These are phyloP conservation scores for Crithidia brevicula DNA, from an alignment of 208 protist genomes.

Conservation along the genomic window DNA sequence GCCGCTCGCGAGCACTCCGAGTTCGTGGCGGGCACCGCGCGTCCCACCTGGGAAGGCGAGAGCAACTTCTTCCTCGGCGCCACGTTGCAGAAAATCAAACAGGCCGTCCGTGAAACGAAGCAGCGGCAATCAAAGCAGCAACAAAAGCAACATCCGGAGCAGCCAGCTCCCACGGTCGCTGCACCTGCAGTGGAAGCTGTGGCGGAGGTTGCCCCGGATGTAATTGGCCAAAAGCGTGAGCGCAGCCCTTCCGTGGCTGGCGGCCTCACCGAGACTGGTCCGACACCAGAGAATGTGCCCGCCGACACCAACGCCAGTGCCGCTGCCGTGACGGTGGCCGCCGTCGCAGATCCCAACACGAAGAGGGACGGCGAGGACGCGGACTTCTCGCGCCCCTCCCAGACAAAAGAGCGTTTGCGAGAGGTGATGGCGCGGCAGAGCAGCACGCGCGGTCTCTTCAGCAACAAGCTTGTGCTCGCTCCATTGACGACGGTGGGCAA, in stretches of 20 bases:
- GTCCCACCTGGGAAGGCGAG: slow-evolving; percentile 70
- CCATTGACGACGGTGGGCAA: slow-evolving; percentile 99
- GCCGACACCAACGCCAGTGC: neutral
- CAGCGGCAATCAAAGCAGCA: slow-evolving; percentile 17
- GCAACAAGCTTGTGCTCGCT: slow-evolving; percentile 94
- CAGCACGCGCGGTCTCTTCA: slow-evolving; percentile 68
- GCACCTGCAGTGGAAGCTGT: neutral
- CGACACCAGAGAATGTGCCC: neutral
- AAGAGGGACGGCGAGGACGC: slow-evolving; percentile 29
- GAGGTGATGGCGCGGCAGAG: slow-evolving; percentile 42
- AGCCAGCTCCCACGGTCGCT: neutral
- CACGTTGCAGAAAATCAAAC: slow-evolving; percentile 63
- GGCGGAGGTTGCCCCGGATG: neutral
- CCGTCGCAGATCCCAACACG: slow-evolving; percentile 14
- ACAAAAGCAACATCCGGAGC: slow-evolving; percentile 18
- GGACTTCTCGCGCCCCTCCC: slow-evolving; percentile 1
- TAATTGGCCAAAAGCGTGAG: slow-evolving; percentile 21
- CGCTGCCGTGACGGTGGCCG: neutral
- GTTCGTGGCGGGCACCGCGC: slow-evolving; percentile 57
- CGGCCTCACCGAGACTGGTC: neutral
- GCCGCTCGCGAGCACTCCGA: slow-evolving; percentile 54
- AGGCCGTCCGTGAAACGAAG: slow-evolving; percentile 46
- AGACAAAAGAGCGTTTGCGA: slow-evolving; percentile 41
- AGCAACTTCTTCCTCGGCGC: slow-evolving; percentile 76
- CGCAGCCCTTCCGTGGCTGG: slow-evolving; percentile 9